phyloP scores from a whole-genome alignment of 2,329 filamentous ascomycete genomes.

The Pleoardoris graminearum region DNA sequence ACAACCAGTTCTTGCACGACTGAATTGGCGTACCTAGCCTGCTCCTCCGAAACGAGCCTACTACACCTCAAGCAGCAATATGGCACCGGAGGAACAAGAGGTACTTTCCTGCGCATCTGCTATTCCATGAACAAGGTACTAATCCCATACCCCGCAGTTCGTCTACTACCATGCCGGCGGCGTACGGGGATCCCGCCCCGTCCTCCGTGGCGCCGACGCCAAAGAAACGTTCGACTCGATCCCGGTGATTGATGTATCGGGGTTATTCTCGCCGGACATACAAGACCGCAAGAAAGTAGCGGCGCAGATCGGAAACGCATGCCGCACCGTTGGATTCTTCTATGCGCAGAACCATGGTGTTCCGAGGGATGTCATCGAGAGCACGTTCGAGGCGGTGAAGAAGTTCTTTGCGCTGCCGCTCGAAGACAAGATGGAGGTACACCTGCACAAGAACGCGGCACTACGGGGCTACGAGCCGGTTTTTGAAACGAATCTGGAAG shows the following conservation, averaged over 20 bases:
- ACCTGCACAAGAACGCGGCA: slow-evolving; percentile 44
- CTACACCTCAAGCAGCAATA: background rate
- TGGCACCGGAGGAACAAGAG: background rate
- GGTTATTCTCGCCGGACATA: slow-evolving; percentile 43
- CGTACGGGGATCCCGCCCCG: background rate
- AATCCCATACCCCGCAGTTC: background rate
- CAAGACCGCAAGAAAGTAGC: slow-evolving; percentile 47
- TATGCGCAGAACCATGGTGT: slow-evolving; percentile 44
- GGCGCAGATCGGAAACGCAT: slow-evolving; percentile 47
- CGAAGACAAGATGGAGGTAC: slow-evolving; percentile 42
- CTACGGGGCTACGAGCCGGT: slow-evolving; percentile 45
- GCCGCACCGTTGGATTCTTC: slow-evolving; percentile 52
- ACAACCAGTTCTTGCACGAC: background rate
- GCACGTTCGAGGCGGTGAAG: slow-evolving; percentile 30
- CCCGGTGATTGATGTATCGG: slow-evolving; percentile 49
- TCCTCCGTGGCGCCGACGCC: background rate
- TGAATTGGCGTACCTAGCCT: background rate
- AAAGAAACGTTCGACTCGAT: slow-evolving; percentile 18
- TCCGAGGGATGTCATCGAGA: slow-evolving; percentile 17
- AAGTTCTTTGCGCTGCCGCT: slow-evolving; percentile 38
- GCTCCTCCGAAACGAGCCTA: background rate
- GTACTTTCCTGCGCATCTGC: background rate
- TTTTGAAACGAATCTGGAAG: slow-evolving; percentile 39
- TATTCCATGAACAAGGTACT: background rate
- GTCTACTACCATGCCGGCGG: background rate